Percentiles rank a stretch among this genome's conserved stretches.
Evolutionary conservation across 495 filamentous ascomycete genomes (phyloP).

Genomic region (Tetracladium marchalianum): DNA sequence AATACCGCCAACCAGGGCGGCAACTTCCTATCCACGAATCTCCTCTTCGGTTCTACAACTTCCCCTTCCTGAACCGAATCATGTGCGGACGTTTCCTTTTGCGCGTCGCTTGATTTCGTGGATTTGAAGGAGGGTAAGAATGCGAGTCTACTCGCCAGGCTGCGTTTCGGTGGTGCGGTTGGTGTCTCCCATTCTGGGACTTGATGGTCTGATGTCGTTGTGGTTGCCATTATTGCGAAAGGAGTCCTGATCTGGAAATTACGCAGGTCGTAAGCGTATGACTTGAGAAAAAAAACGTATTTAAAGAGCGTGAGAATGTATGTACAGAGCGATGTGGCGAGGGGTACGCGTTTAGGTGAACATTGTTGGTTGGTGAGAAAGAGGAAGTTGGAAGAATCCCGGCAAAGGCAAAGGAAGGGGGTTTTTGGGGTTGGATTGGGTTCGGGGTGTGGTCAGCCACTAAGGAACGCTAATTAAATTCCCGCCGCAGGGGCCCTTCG

Average conservation of each 20-base stretch:
- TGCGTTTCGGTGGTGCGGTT: constrained; percentile 25
- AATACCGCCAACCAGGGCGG: constrained; percentile 30
- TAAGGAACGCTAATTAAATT: not conserved
- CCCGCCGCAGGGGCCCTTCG: no score
- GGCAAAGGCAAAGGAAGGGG: no score
- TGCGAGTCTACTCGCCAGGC: constrained; percentile 10
- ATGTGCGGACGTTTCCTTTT: constrained; percentile 1
- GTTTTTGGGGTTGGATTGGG: no score
- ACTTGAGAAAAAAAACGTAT: constrained; percentile 11
- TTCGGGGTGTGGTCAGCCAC: constrained; percentile 5
- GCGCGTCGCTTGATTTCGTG: not conserved
- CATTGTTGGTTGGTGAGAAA: not conserved
- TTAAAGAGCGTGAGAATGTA: constrained; percentile 18
- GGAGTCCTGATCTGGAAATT: no score
- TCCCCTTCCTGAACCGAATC: not conserved
- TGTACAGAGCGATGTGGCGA: constrained; percentile 5
- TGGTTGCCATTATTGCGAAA: no score
- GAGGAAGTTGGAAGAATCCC: constrained; percentile 15
- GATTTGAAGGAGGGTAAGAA: not conserved
- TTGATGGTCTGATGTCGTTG: constrained; percentile 15
- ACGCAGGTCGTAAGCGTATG: no score
- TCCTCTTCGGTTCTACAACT: constrained; percentile 9
- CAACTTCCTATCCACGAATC: constrained; percentile 23
- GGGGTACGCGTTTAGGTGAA: constrained; percentile 14
- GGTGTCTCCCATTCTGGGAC: constrained; percentile 31